Conservation (phyloP, 1,284 basidiomycete genomes). For the Hemileia vastatrix region DNA sequence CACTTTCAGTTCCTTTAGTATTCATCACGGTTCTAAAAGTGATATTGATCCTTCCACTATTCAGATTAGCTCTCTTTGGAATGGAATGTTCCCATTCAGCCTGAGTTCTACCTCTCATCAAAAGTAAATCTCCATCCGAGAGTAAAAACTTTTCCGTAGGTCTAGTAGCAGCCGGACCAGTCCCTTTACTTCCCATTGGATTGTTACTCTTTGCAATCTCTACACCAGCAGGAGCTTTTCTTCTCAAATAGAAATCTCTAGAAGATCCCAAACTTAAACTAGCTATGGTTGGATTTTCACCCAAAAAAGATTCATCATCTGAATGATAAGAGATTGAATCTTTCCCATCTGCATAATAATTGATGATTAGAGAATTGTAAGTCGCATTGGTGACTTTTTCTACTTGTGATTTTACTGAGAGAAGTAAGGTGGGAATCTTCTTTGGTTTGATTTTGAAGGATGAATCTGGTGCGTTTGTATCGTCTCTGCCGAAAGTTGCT, state of each 20-base stretch:
- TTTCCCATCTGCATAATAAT: slow-evolving; percentile 45
- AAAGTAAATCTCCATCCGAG: slow-evolving; percentile 43
- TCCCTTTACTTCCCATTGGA: not conserved
- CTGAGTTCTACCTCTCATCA: slow-evolving; percentile 46
- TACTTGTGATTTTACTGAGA: slow-evolving; percentile 30
- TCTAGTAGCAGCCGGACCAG: slow-evolving; percentile 2
- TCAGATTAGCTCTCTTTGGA: slow-evolving; percentile 42
- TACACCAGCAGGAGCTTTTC: slow-evolving; percentile 37
- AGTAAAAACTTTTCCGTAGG: slow-evolving; percentile 41
- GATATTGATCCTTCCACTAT: slow-evolving; percentile 45
- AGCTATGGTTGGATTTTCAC: slow-evolving; percentile 44
- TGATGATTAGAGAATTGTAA: slow-evolving; percentile 40
- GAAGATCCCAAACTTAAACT: slow-evolving; percentile 42
- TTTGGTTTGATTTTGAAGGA: slow-evolving; percentile 16
- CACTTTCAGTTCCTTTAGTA: slow-evolving; percentile 42
- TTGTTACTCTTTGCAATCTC: slow-evolving; percentile 6
- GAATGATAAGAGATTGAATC: slow-evolving; percentile 46
- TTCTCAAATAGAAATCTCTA: slow-evolving; percentile 45
- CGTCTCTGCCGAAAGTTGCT: slow-evolving; percentile 25
- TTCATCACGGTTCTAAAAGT: slow-evolving; percentile 46
- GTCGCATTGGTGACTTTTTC: slow-evolving; percentile 38
- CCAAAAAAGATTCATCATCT: slow-evolving; percentile 46
- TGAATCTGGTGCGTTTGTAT: slow-evolving; percentile 13
- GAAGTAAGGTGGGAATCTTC: slow-evolving; percentile 14
- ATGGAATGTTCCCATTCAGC: slow-evolving; percentile 45